Evolutionary conservation across 2,329 filamentous ascomycete genomes (phyloP).

Genomic region (Bertia moriformis): DNA sequence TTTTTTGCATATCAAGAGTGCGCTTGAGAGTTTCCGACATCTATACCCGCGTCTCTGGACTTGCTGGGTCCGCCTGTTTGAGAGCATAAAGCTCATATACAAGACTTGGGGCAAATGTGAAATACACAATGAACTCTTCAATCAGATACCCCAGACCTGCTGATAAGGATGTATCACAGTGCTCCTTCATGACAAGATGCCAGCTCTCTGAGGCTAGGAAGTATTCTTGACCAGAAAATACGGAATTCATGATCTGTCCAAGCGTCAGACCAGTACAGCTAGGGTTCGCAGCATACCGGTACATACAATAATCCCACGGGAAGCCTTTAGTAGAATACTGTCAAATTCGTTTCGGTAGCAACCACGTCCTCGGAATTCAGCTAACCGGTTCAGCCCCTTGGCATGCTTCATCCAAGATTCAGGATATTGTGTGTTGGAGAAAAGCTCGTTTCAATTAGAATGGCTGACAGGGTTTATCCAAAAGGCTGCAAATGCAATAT

Average conservation of each 20-base stretch:
- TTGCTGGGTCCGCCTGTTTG: background rate
- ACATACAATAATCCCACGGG: background rate
- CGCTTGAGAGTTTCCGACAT: background rate
- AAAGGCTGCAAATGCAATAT: background rate
- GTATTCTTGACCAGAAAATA: background rate
- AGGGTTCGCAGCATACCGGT: background rate
- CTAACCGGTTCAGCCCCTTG: background rate
- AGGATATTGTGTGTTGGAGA: background rate
- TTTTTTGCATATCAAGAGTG: background rate
- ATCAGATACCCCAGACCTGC: background rate
- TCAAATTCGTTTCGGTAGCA: background rate
- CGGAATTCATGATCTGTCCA: background rate
- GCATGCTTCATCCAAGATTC: constrained; percentile 1
- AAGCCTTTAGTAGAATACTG: background rate
- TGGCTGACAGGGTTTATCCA: background rate
- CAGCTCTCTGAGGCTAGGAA: background rate
- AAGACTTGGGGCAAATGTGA: background rate
- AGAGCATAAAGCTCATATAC: background rate
- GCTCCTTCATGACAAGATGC: background rate
- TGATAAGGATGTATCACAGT: background rate
- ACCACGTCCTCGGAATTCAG: background rate
- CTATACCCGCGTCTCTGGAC: background rate
- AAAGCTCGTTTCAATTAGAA: background rate
- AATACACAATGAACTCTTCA: background rate
- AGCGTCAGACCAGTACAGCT: background rate